These are phyloP conservation scores for Daldinia concentrica DNA, from an alignment of 495 filamentous ascomycete species.

Conservation along the genomic window DNA sequence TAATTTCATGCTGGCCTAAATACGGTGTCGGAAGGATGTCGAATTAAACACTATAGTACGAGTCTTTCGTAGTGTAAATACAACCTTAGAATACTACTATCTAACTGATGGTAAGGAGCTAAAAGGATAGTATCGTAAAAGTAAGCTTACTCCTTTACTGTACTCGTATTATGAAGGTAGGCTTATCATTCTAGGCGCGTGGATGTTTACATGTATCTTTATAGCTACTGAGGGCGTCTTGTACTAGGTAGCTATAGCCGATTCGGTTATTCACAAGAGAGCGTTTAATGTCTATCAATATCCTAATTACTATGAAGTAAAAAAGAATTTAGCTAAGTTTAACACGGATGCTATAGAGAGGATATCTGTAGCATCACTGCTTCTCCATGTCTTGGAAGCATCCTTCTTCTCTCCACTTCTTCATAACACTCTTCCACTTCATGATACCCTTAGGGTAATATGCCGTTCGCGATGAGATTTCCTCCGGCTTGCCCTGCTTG, in stretches of 20 bases:
- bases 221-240: background rate
- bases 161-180: background rate
- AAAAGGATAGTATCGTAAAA: background rate
- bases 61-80: too few relatives aligned
- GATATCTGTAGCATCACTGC: background rate
- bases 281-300: background rate
- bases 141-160: background rate
- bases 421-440: conserved; percentile 1
- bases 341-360: background rate
- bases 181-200: background rate
- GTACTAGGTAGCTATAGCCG: background rate
- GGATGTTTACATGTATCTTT: background rate
- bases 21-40: background rate
- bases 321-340: background rate
- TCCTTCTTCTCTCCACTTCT: background rate
- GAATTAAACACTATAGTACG: background rate
- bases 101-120: background rate
- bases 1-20: too few relatives aligned
- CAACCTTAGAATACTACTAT: too few relatives aligned
- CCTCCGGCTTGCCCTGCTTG: background rate
- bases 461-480: background rate
- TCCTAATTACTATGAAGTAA: background rate
- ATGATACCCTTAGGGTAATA: background rate
- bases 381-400: background rate
- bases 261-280: background rate